Evolutionary conservation across 495 filamentous ascomycete species (phyloP), one percentile per base, ranked within the genome.

Genomic region (Aspergillus haitiensis): DNA sequence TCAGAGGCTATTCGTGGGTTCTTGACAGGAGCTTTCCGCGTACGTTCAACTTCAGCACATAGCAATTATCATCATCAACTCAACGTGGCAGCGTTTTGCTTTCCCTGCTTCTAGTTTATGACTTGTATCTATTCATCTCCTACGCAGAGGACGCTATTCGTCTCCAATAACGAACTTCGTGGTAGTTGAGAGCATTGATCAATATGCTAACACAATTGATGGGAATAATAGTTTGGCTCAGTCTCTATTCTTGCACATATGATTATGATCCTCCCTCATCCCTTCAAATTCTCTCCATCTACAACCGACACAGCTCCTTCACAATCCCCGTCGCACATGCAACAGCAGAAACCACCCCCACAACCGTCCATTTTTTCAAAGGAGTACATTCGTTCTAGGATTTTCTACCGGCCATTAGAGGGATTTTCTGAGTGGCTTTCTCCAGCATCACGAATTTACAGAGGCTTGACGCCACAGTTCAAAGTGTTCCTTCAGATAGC

Each of bases 401-500:
- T 80, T 7, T 72, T 80, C 62, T 69, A 78, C 63, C 70, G 72
- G n/a, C 77, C 77, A 3, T 48, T 80, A 0, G 73, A 77, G 47
- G 75, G 75, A 0, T 75, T 80, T 60, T 80, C 77, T 0, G 71
- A 75, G 39, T 78, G 74, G 71, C 63, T 80, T 53, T 77, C 75
- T 7, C 76, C 75, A 8, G 58, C 67, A 1, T 86, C 86, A 15
- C 91, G 90, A 7, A 64, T 97, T 12, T 97, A 96, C 66, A 84
- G 91, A 31, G 84, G 88, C 0, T 69, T 96, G 63, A 97, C 92
- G 2, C 77, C 92, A 16, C 92, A 96, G 70, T 97, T 96, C 74
- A 97, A 96, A 77, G 85, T 93, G 78, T 95, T 91, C 64, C 74
- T 97, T 32, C 92, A 96, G 69, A 90, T 96, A 77, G 90, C 88